Evolutionary conservation across 2,329 filamentous ascomycete species (phyloP), one percentile per base, ranked within the genome.

Genomic region (Leptographium lundbergii): DNA sequence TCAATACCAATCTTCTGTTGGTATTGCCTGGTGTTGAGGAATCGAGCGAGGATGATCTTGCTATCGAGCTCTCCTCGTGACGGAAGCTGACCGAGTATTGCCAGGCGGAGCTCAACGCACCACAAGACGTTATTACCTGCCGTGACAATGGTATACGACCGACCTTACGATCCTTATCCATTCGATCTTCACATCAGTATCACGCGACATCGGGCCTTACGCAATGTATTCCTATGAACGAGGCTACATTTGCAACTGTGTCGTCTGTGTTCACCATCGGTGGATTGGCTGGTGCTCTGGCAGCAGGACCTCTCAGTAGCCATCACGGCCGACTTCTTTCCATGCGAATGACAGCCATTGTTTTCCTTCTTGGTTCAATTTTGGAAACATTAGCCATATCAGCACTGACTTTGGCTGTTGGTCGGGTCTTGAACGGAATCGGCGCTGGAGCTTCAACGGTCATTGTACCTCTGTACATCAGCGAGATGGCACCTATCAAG

Each of bases 401-500:
- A 47, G 86, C 95, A 22, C 72, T 78, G 3, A 69, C 87, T 34
- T 77, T 99, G 72, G 81, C 82, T 0, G 62, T 88, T 19, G 94
- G 92, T 6, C 81, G 94, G 25, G 75, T 96, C 25, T 69, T 97
- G 17, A 86, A 88, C 10, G 94, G 94, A 13, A 69, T 95, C 1
- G 91, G 89, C 7, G 91, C 91, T 6, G 94, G 94, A 25, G 89
- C 91, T 2, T 84, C 91, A 1, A 92, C 94, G 3, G 94, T 99
- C 24, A 89, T 96, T 42, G 91, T 95, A 3, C 94, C 94, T 0
- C 82, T 99, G 24, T 99, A 95, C 75, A 90, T 99, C 65, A 91
- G 90, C 53, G 94, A 99, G 72, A 81, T 96, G 29, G 86, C 91
- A 0, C 94, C 92, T 4, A 83, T 83, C 0, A 74, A 77, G 19